phyloP scores from a whole-genome alignment of 108 stramenopile species.

The Seminavis robusta region DNA sequence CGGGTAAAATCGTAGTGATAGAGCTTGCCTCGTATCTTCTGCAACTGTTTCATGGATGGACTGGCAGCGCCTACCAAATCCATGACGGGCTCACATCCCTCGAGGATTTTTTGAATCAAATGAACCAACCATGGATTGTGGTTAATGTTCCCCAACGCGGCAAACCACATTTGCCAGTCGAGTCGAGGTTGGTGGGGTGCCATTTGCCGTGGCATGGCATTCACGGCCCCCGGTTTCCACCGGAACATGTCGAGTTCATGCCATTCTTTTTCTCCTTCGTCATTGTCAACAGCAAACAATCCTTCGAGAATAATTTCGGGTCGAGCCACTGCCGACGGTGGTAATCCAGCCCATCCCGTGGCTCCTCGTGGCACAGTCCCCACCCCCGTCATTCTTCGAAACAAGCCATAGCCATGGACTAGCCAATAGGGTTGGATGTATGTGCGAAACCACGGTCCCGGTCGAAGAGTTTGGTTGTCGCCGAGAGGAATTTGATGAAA shows the following conservation, averaged over 20 bases:
- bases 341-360: constrained; percentile 45
- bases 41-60: no score
- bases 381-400: constrained; percentile 79
- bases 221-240: constrained; percentile 51
- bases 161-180: no score
- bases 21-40: no score
- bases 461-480: no score
- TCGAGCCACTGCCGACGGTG: constrained; percentile 43
- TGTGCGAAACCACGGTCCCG: no score
- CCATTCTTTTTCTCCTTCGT: constrained; percentile 32
- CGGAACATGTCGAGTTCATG: constrained; percentile 51
- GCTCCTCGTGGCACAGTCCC: constrained; percentile 12
- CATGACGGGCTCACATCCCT: no score
- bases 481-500: no score
- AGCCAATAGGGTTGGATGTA: constrained; percentile 19
- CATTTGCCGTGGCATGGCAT: constrained; percentile 27
- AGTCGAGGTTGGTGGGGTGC: constrained; percentile 73
- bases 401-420: constrained; percentile 60
- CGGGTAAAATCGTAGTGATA: no score
- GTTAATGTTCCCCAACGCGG: no score
- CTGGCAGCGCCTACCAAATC: no score
- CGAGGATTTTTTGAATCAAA: no score
- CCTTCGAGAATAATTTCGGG: constrained; percentile 67
- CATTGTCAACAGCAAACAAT: neutral
- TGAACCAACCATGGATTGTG: no score